Percentiles rank a stretch among this genome's conserved stretches.
Evolutionary conservation across 1,284 basidiomycete genomes (phyloP).

Genomic region (Ceratobasidium sp.): DNA sequence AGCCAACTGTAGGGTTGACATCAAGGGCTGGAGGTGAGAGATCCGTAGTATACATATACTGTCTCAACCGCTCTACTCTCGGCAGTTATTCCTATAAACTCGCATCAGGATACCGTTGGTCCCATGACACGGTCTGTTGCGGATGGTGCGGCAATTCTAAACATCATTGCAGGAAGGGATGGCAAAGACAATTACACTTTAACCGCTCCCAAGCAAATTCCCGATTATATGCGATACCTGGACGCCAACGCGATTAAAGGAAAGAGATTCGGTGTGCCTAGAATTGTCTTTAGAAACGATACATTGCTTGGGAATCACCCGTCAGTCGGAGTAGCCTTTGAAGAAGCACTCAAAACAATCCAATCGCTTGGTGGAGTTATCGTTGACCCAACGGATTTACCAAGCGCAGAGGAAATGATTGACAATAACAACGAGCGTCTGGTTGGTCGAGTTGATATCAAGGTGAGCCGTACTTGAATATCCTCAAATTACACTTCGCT

Average conservation of each 20-base stretch:
- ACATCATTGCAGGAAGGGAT: conserved; percentile 65
- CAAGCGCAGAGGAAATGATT: conserved; percentile 60
- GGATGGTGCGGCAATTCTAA: conserved; percentile 66
- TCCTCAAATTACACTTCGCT: conserved; percentile 48
- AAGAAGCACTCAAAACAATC: conserved; percentile 58
- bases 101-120: conserved; percentile 69
- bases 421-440: conserved; percentile 59
- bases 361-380: conserved; percentile 63
- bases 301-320: conserved; percentile 29
- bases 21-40: conserved; percentile 65
- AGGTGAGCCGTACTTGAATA: conserved; percentile 63
- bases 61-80: conserved; percentile 56
- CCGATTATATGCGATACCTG: conserved; percentile 63
- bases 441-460: conserved; percentile 64
- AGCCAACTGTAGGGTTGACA: conserved; percentile 67
- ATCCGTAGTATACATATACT: background rate
- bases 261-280: conserved; percentile 66
- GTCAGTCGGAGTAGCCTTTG: conserved; percentile 52
- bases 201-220: conserved; percentile 61
- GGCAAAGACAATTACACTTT: conserved; percentile 67
- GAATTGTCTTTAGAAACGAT: conserved; percentile 33
- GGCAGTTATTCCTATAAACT: conserved; percentile 67
- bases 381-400: conserved; percentile 68
- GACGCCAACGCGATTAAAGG: conserved; percentile 60
- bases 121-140: conserved; percentile 65